A percentile compares a stretch with the other conserved stretches of the same genome.
Evolutionary conservation across 768 basidiomycete genomes (phyloP).

Genomic region (Boletales sp.): DNA sequence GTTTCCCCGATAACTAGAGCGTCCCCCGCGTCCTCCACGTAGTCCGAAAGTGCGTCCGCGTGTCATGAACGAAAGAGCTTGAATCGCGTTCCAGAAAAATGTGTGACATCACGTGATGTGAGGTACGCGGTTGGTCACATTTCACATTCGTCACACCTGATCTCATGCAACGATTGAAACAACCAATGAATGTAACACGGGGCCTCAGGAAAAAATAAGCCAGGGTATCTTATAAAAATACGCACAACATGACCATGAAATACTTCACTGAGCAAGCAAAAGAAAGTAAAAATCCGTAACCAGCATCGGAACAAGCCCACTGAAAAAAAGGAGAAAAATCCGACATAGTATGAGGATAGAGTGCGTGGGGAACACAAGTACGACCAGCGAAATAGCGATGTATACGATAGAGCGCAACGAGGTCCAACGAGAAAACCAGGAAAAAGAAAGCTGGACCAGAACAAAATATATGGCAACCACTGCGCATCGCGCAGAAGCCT

Average conservation of each 20-base stretch:
- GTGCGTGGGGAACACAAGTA: slow-evolving; percentile 1
- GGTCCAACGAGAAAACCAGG: slow-evolving; percentile 4
- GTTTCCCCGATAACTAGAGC: slow-evolving; percentile 30
- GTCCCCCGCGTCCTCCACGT: slow-evolving; percentile 40
- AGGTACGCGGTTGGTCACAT: slow-evolving; percentile 25
- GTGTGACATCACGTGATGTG: slow-evolving; percentile 20
- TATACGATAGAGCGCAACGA: slow-evolving; percentile 1
- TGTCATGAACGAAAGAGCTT: slow-evolving; percentile 26
- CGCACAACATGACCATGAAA: slow-evolving; percentile 5
- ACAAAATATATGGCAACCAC: slow-evolving; percentile 5
- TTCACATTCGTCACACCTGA: background rate
- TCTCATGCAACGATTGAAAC: no score
- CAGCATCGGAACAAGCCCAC: slow-evolving; percentile 13
- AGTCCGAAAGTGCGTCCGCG: slow-evolving; percentile 56
- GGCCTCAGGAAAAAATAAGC: slow-evolving; percentile 2
- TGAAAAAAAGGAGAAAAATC: slow-evolving; percentile 1
- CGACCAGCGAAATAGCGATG: slow-evolving; percentile 18
- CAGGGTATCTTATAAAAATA: slow-evolving; percentile 27
- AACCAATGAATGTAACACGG: no score
- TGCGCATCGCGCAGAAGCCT: slow-evolving; percentile 5
- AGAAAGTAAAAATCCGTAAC: slow-evolving; percentile 19
- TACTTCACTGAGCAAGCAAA: slow-evolving; percentile 4
- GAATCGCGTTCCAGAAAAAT: slow-evolving; percentile 1
- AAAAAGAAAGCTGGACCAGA: no score
- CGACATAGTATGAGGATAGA: slow-evolving; percentile 3